Conservation (phyloP, 2,329 filamentous ascomycete genomes). For the Lecanosticta acicola region DNA sequence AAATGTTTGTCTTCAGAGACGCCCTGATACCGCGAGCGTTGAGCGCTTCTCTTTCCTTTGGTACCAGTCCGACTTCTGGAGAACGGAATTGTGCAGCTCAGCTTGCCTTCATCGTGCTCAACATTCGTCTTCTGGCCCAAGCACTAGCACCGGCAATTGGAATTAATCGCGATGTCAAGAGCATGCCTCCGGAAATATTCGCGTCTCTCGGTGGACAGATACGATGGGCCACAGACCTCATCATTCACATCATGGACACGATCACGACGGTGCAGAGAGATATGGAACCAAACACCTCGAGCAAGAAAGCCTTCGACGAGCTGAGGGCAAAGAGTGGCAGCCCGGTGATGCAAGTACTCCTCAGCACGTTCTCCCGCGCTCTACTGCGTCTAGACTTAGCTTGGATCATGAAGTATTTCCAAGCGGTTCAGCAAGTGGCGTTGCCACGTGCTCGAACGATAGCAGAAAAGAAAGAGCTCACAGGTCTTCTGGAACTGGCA, state of each 20-base stretch:
- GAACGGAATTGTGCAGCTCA: constrained; percentile 64
- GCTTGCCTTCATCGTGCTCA: constrained; percentile 67
- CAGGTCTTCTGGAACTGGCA: constrained; percentile 48
- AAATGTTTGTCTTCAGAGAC: constrained; percentile 62
- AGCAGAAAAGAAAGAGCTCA: constrained; percentile 49
- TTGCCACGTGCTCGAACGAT: constrained; percentile 40
- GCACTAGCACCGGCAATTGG: constrained; percentile 24
- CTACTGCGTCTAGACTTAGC: constrained; percentile 66
- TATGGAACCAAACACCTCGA: constrained; percentile 2
- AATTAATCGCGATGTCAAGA: constrained; percentile 15
- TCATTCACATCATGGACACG: constrained; percentile 52
- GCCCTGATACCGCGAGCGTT: constrained; percentile 67
- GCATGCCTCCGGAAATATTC: constrained; percentile 55
- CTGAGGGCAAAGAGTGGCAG: constrained; percentile 18
- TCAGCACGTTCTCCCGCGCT: constrained; percentile 68
- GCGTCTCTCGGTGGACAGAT: constrained; percentile 67
- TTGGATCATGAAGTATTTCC: constrained; percentile 44
- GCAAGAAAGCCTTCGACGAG: constrained; percentile 19
- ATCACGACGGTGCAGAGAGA: constrained; percentile 40
- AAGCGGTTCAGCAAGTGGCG: constrained; percentile 14
- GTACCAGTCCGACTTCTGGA: constrained; percentile 58
- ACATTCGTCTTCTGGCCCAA: constrained; percentile 58
- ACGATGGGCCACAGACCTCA: constrained; percentile 69
- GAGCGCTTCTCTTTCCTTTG: constrained; percentile 72
- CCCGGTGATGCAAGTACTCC: constrained; percentile 48